phyloP scores from a whole-genome alignment of 805 yeast genomes.

The Candida sithepensis region DNA sequence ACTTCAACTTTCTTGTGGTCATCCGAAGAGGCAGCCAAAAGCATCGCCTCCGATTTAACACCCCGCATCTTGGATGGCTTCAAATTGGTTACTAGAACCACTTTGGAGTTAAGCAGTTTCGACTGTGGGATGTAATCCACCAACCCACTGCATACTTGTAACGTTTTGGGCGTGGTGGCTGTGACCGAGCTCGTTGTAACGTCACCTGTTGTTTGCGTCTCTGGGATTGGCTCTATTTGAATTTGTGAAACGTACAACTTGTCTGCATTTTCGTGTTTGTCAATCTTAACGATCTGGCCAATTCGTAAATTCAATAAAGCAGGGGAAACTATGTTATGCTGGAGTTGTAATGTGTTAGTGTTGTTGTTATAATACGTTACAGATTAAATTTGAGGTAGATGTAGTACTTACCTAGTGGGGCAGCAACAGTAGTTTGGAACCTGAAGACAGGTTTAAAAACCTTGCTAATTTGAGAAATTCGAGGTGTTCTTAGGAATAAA shows the following conservation, averaged over 20 bases:
- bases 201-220: neutral
- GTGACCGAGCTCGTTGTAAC: neutral
- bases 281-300: conserved; percentile 45
- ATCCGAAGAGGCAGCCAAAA: conserved; percentile 47
- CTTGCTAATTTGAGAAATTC: too few relatives aligned
- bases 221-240: conserved; percentile 21
- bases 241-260: conserved; percentile 55
- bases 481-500: too few relatives aligned
- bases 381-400: neutral
- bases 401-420: neutral
- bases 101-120: conserved; percentile 36
- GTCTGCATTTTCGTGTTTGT: conserved; percentile 54
- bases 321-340: conserved; percentile 16
- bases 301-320: conserved; percentile 33
- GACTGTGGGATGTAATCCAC: conserved; percentile 41
- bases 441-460: neutral
- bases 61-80: conserved; percentile 66
- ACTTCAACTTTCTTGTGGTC: conserved; percentile 37
- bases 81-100: conserved; percentile 54
- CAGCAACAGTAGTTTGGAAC: neutral
- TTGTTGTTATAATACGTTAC: neutral
- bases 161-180: conserved; percentile 8
- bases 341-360: too few relatives aligned
- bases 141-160: conserved; percentile 58
- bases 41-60: conserved; percentile 58